Base-by-base conservation (phyloP, 495 filamentous ascomycete species). In the Penicillium turbatum region DNA sequence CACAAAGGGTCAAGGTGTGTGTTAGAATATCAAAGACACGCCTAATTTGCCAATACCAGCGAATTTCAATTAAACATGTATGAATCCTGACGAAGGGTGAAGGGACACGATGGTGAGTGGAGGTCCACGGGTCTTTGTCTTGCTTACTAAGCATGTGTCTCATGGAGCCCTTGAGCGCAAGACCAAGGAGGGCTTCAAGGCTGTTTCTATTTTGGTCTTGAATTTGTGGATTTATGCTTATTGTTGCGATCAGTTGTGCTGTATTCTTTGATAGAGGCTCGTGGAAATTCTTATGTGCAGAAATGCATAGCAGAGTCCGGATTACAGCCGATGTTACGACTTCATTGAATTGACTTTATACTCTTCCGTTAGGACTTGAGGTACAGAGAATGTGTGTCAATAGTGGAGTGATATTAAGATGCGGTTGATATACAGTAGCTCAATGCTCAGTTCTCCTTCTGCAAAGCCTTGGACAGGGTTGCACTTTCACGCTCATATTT, bases 401-500 rank as follows among this genome's bases (percentile, higher is more conserved):
- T 31, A 51, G 12, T 15, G 16, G 26, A 32, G 16, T 15, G 16
- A 0, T 24, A 34, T 41, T 41, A 38, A 42, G 29, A 16, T n/a
- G 17, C 35, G 38, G 43, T 43, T 16, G 15, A 51, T 42, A 35
- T 3, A 24, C 17, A 35, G n/a, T 43, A 21, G 24, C 10, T 21
- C 15, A 37, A 34, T 21, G 6, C 21, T 66, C 31, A 72, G 45
- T 62, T 57, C 43, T 71, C 66, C 34, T 58, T 62, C 38, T 62
- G 59, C 35, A 74, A 41, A 16, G 60, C 47, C 76, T 85, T 87
- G 78, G 95, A 89, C 73, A 95, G 67, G 27, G 5, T 68, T 7
- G 63, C 79, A 65, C 86, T 87, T 68, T 95, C 83, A 55, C 62
- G 72, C 74, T 97, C 92, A 69, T 81, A 92, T 51, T 62, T 73